Percentiles rank a stretch among this genome's conserved stretches.
Conservation (phyloP, 2,329 filamentous ascomycete species). For the Colletotrichum lentis region DNA sequence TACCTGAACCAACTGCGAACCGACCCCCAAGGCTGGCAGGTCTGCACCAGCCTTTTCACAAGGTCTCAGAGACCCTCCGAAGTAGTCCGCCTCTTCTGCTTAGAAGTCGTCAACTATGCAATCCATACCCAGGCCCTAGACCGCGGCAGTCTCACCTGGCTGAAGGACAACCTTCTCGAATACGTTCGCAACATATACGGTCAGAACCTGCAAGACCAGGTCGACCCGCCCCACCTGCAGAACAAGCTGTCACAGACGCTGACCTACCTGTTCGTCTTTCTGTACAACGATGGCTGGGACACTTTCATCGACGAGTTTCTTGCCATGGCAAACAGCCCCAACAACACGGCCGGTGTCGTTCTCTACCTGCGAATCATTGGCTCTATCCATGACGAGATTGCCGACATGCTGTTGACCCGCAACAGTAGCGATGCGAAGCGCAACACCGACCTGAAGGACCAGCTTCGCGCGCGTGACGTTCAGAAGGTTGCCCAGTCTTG, state of each 20-base stretch:
- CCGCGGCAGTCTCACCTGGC: constrained; percentile 72
- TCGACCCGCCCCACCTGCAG: constrained; percentile 81
- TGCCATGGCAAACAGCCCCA: constrained; percentile 71
- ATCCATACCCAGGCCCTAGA: constrained; percentile 83
- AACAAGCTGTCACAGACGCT: constrained; percentile 98
- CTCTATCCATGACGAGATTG: constrained; percentile 96
- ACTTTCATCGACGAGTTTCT: constrained; percentile 92
- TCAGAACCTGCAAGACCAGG: constrained; percentile 60
- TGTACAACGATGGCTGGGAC: constrained; percentile 88
- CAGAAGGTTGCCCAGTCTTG: constrained; percentile 87
- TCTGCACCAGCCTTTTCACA: constrained; percentile 86
- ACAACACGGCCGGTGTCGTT: constrained; percentile 73
- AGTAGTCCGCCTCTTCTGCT: constrained; percentile 84
- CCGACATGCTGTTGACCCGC: constrained; percentile 85
- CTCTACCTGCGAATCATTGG: constrained; percentile 89
- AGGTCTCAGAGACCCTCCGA: constrained; percentile 79
- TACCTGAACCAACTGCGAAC: constrained; percentile 81
- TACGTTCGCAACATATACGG: constrained; percentile 83
- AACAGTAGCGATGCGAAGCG: constrained; percentile 81
- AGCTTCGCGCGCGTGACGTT: constrained; percentile 86
- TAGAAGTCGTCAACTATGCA: constrained; percentile 93
- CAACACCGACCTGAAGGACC: constrained; percentile 89
- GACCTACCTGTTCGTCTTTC: constrained; percentile 88
- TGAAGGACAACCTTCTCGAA: constrained; percentile 82
- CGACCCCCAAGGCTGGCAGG: constrained; percentile 88